Base-by-base conservation (phyloP, 257 asterid species). In the Phtheirospermum japonicum region DNA sequence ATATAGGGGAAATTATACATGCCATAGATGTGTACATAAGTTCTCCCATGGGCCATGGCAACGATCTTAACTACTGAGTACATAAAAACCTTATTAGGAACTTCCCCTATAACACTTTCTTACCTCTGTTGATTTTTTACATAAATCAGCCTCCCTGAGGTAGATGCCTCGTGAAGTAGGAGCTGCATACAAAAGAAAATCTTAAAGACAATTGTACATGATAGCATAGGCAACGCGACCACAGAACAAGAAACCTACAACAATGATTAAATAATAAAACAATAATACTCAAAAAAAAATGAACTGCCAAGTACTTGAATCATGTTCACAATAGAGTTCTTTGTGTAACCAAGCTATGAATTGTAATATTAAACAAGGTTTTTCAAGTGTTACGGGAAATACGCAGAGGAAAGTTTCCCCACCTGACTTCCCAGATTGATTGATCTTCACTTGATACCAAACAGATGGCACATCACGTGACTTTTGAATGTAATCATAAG, bases 111-210 rank as follows among this genome's bases (percentile, higher is more conserved):
- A 57, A 65, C 20, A 57, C 37, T 36, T 68, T 63, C 73, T 70
- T 78, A 87, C 99, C 90, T 92, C 99, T 11, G 95, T 85, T 46
- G 89, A 85, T 50, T 73, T 83, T 56, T 74, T 79, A 77, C 95
- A 89, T 64, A 33, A 82, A 73, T 69, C 81, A 71, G 86, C 77
- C 83, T 89, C 97, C 75, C 99, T 82, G 13, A 92, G 91, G 77
- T 92, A 89, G 79, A 92, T 82, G 64, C 99, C 99, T 68, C 99
- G 85, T 42, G 88, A 82, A 31, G 81, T 75, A 64, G 95, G 94
- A 59, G 79, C 99, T 92, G 86, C 79, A 78, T 45, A 71, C 52
- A 62, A 67, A 75, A 72, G 30, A 30, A 16, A 18, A 10, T 36
- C 13, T 59, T 23, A 31, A 48, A 65, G 49, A 57, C 40, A 63